phyloP scores from a whole-genome alignment of 805 yeast species.

The Lipomyces chichibuensis region DNA sequence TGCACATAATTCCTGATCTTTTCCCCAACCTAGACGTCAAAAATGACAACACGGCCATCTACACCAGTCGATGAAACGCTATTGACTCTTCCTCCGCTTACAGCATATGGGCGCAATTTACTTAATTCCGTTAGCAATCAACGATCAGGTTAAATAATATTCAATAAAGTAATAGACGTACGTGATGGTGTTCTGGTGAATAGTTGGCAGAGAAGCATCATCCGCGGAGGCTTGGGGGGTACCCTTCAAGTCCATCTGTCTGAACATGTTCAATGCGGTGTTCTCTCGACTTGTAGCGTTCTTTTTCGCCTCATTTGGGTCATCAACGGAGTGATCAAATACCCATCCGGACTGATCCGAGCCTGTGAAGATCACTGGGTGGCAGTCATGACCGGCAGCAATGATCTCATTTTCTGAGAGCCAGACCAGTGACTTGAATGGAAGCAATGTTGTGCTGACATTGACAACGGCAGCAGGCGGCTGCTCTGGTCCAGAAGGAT shows the following conservation, averaged over 20 bases:
- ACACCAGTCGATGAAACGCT: constrained; percentile 76
- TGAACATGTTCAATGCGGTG: constrained; percentile 79
- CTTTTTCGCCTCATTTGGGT: constrained; percentile 46
- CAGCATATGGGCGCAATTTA: constrained; percentile 52
- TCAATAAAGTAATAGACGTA: constrained; percentile 8
- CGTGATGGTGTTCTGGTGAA: constrained; percentile 88
- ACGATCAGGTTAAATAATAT: neutral
- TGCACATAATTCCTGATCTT: neutral
- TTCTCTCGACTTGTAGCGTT: constrained; percentile 54
- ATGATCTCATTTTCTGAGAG: constrained; percentile 66
- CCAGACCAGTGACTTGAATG: constrained; percentile 78
- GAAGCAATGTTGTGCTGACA: constrained; percentile 70
- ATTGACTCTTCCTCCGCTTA: constrained; percentile 55
- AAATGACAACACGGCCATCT: constrained; percentile 89
- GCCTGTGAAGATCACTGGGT: constrained; percentile 84
- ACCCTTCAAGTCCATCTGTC: constrained; percentile 94
- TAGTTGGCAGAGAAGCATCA: constrained; percentile 62
- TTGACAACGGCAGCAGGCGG: constrained; percentile 64
- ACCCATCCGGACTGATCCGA: constrained; percentile 59
- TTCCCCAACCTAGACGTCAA: constrained; percentile 49
- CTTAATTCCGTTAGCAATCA: constrained; percentile 8
- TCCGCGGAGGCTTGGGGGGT: constrained; percentile 53
- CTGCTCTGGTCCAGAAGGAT: constrained; percentile 67
- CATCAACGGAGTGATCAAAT: constrained; percentile 64
- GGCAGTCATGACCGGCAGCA: constrained; percentile 91